These are phyloP conservation scores for Cokeromyces recurvatus DNA, from an alignment of 371 early-diverging fungal species.

Conservation along the genomic window DNA sequence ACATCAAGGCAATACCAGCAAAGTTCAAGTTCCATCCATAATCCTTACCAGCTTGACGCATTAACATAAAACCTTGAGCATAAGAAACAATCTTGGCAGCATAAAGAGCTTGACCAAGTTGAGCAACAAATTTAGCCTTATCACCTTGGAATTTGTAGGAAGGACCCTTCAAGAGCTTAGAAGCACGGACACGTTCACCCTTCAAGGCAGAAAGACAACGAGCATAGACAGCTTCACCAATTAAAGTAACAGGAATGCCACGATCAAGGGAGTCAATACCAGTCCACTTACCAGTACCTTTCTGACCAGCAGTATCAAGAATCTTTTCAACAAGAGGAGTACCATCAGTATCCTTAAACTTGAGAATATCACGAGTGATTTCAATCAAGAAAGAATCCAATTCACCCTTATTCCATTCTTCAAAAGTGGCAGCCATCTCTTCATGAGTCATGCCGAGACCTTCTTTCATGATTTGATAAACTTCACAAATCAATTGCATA, in stretches of 20 bases:
- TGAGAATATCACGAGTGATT: constrained; percentile 89
- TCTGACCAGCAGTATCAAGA: constrained; percentile 95
- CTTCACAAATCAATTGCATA: constrained; percentile 98
- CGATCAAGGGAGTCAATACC: constrained; percentile 89
- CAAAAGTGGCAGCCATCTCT: constrained; percentile 84
- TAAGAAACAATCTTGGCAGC: constrained; percentile 97
- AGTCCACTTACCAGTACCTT: constrained; percentile 99
- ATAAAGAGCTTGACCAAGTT: constrained; percentile 88
- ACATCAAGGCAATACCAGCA: constrained; percentile 94
- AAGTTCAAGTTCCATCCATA: constrained; percentile 93
- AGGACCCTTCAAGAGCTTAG: constrained; percentile 77
- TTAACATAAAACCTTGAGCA: constrained; percentile 98
- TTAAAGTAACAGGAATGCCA: constrained; percentile 90
- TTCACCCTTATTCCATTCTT: constrained; percentile 91
- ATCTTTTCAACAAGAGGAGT: constrained; percentile 88
- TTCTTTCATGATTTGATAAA: constrained; percentile 87
- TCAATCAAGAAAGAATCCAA: constrained; percentile 96
- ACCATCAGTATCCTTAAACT: constrained; percentile 85
- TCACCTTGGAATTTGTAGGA: constrained; percentile 67
- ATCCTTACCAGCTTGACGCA: constrained; percentile 90
- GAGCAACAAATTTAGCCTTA: constrained; percentile 77
- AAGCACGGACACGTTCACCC: constrained; percentile 86
- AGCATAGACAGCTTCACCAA: constrained; percentile 96
- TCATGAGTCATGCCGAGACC: constrained; percentile 72
- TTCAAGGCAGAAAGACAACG: constrained; percentile 93